These are phyloP conservation scores for Citropsis articulata DNA, from an alignment of 345 rosid species.

Conservation along the genomic window DNA sequence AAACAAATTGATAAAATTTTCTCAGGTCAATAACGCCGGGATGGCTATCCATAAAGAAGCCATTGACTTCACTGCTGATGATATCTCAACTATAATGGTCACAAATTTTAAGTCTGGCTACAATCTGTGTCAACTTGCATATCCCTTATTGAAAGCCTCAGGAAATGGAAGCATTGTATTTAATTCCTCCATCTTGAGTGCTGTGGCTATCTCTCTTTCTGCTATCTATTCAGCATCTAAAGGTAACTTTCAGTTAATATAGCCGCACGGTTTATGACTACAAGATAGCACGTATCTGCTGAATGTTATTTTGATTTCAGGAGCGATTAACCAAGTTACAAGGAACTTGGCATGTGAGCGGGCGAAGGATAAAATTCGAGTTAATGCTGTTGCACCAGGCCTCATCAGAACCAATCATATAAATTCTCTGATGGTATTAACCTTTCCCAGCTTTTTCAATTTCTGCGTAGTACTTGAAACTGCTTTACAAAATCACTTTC, in stretches of 20 bases:
- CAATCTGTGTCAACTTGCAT: slow-evolving; percentile 45
- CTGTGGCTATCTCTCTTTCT: slow-evolving; percentile 19
- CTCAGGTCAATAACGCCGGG: slow-evolving; percentile 52
- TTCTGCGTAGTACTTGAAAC: no score
- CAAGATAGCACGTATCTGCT: neutral
- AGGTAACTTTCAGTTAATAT: slow-evolving; percentile 22
- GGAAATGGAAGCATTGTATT: slow-evolving; percentile 44
- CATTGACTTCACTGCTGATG: slow-evolving; percentile 25
- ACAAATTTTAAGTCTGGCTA: slow-evolving; percentile 48
- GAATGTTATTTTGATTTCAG: neutral
- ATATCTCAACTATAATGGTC: slow-evolving; percentile 24
- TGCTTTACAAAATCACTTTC: no score
- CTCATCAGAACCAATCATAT: neutral
- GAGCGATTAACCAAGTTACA: slow-evolving; percentile 12
- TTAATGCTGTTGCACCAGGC: neutral
- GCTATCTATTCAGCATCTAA: slow-evolving; percentile 42
- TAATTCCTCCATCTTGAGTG: slow-evolving; percentile 42
- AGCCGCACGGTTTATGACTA: neutral
- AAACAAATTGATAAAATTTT: neutral
- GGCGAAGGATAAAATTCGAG: neutral
- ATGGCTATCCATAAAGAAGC: slow-evolving; percentile 32
- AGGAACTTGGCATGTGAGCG: neutral
- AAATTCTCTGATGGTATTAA: neutral
- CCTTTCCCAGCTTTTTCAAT: neutral
- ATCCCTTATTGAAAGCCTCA: slow-evolving; percentile 47